Percentiles rank a stretch among this genome's conserved stretches.
Evolutionary conservation across 805 yeast species (phyloP).

Genomic region (Debaryomyces prosopidis): DNA sequence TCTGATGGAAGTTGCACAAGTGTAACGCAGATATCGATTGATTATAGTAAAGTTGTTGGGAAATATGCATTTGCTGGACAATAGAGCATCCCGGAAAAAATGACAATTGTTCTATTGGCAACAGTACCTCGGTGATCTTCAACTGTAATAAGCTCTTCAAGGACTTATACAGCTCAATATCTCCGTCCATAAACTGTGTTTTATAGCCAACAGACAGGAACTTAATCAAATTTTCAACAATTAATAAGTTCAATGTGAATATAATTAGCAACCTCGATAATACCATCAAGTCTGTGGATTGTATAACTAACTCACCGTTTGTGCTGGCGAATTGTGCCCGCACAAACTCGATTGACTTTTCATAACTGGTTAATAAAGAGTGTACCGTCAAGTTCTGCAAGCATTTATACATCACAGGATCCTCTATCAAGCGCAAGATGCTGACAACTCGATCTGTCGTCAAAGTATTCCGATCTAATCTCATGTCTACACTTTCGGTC

Average conservation of each 20-base stretch:
- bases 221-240: constrained; percentile 30
- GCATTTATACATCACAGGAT: background rate
- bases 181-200: constrained; percentile 18
- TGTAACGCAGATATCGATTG: constrained; percentile 27
- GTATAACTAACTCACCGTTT: background rate
- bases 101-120: constrained; percentile 21
- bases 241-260: constrained; percentile 25
- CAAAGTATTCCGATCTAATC: background rate
- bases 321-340: constrained; percentile 12
- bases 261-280: constrained; percentile 27
- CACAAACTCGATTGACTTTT: constrained; percentile 24
- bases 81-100: constrained; percentile 16
- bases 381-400: constrained; percentile 20
- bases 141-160: constrained; percentile 25
- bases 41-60: constrained; percentile 31
- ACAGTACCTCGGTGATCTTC: constrained; percentile 28
- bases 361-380: constrained; percentile 21
- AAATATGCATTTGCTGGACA: constrained; percentile 16
- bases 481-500: constrained; percentile 2
- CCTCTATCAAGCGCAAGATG: constrained; percentile 19
- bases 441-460: constrained; percentile 24
- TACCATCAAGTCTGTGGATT: constrained; percentile 22
- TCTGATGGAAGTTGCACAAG: constrained; percentile 31
- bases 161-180: constrained; percentile 19
- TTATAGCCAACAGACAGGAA: constrained; percentile 25